Evolutionary conservation across 768 basidiomycete species (phyloP), one percentile per base, ranked within the genome.

Genomic region (Gloeophyllum trabeum): DNA sequence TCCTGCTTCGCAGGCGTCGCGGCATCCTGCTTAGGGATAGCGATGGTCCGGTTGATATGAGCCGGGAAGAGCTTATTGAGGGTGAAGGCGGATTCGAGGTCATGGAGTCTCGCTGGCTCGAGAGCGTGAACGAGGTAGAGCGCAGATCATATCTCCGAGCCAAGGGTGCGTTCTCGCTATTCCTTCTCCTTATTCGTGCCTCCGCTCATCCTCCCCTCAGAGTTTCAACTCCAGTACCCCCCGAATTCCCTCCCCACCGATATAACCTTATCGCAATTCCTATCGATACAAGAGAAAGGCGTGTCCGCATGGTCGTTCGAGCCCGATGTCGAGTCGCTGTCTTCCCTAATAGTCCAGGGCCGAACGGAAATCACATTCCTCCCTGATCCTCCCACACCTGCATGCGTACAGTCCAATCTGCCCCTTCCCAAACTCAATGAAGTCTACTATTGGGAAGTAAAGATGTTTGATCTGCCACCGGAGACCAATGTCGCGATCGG

Each of bases 301-400:
- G 94, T 99, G 35, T 94, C 93, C 21, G 96, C 96, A 14, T 99
- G 96, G 96, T 92, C 81, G 28, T 99, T 99, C 57, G 96, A 99
- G 60, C 96, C 96, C 25, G 96, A 98, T 59, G 97, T 93, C 58
- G 93, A 98, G 62, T 83, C 89, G 41, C 78, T 92, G 58, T 83
- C 87, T 48, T 90, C 88, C 5, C 71, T 98, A 35, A 75, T 97
- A 32, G 94, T 99, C 39, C 91, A 96, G 53, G 81, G 88, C 18
- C 80, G 96, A 39, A 99, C 96, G 0, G 96, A 99, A 64, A 85
- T 99, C 52, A 96, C 93, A 4, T 99, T 99, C 64, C 82, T 99
- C 46, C 82, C 88, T n/a, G 85, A 93, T 55, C 93, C 96, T 19
- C 83, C 88, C 23, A 90, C 91, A 16, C 84, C 89, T 2, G 93